Conservation (phyloP, 768 basidiomycete species). For the Suillus plorans region DNA sequence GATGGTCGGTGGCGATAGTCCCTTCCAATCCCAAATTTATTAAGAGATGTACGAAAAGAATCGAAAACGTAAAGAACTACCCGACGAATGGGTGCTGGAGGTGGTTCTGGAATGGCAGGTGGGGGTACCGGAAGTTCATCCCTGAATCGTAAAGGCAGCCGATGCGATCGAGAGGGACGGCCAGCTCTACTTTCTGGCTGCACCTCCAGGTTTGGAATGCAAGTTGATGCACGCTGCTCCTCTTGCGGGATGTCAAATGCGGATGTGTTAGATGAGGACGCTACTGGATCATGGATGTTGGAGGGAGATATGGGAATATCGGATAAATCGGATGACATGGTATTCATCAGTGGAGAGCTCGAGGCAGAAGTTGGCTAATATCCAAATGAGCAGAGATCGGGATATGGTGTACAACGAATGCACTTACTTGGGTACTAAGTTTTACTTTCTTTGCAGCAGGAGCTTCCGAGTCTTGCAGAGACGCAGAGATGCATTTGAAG, state of each 20-base stretch:
- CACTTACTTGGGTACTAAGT: neutral
- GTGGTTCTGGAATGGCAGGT: neutral
- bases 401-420: no score
- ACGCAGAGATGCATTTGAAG: neutral
- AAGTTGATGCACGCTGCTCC: no score
- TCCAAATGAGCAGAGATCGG: neutral
- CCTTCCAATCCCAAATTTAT: conserved; percentile 16
- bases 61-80: conserved; percentile 17
- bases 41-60: conserved; percentile 13
- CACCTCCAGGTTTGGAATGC: neutral
- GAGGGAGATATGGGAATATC: neutral
- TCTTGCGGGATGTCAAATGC: neutral
- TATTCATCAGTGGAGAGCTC: neutral
- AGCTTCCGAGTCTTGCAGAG: neutral
- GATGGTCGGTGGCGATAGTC: conserved; percentile 16
- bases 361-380: neutral
- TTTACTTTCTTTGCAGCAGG: neutral
- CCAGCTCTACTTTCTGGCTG: neutral
- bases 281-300: neutral
- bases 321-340: neutral
- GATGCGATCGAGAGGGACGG: neutral
- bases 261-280: neutral
- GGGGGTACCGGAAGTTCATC: conserved; percentile 19
- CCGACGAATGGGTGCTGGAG: neutral
- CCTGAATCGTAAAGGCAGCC: conserved; percentile 8